Conservation (phyloP, 441 rosid genomes). For the Euphorbia schlechtendalii region DNA sequence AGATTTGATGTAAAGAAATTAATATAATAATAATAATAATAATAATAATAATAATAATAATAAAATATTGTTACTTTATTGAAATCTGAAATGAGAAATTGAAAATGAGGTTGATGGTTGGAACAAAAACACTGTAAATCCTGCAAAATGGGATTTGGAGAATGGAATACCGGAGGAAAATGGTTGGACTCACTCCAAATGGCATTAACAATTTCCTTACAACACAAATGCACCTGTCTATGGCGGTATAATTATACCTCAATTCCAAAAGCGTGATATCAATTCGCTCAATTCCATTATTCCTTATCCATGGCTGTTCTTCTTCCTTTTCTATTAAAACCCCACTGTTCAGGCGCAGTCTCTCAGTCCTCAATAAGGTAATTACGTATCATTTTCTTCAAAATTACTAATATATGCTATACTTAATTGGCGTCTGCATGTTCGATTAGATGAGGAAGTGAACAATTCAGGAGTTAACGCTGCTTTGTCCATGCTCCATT, state of each 20-base stretch:
- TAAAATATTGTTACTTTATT: too few relatives aligned
- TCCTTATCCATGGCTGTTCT: background rate
- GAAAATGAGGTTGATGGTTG: too few relatives aligned
- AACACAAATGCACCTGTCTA: background rate
- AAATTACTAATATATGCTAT: background rate
- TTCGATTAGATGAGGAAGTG: constrained; percentile 32
- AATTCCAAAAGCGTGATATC: background rate
- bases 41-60: too few relatives aligned
- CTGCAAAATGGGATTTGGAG: too few relatives aligned
- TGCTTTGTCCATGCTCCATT: constrained; percentile 62
- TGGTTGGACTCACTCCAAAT: too few relatives aligned
- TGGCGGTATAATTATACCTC: background rate
- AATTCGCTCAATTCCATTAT: background rate
- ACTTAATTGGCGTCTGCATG: background rate
- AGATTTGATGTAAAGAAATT: too few relatives aligned
- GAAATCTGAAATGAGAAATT: too few relatives aligned
- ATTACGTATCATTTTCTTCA: background rate
- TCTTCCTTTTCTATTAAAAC: constrained; percentile 4
- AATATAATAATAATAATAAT: too few relatives aligned
- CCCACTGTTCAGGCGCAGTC: background rate
- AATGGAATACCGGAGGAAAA: too few relatives aligned
- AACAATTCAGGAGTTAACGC: constrained; percentile 62
- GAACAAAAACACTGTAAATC: too few relatives aligned
- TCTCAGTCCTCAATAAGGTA: constrained; percentile 2
- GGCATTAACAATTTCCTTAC: constrained; percentile 3